Base-by-base conservation (phyloP, 176 grass and related monocot genomes). In the Eremochloa ophiuroides region DNA sequence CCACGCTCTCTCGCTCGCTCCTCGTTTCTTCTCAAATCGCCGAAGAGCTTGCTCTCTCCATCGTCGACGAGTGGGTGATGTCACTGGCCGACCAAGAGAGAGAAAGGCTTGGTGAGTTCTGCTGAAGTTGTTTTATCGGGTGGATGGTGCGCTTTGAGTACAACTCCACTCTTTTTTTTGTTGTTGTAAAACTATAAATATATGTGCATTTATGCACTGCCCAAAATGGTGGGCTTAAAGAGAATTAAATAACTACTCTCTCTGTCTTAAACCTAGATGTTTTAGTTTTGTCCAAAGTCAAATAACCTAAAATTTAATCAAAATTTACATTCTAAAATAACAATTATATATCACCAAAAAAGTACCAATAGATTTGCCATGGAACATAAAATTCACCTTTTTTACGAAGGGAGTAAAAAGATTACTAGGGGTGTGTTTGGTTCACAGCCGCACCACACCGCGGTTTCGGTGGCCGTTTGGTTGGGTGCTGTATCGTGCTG, bases 41-140 rank as follows among this genome's bases (percentile, higher is more conserved):
- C 62, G 26, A 40, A 50, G 41, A 85, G 70, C 76, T 63, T 71
- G 0, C 22, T 30, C 40, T 34, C 48, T 8, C 50, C 4, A n/a
- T 15, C 31, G 56, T 47, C 83, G 56, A 78, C 65, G 72, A 77
- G 77, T 66, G 29, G 77, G 71, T 85, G 82, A 67, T 77, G 71
- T 55, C 82, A 82, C 71, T 76, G 42, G 71, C 82, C 63, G 82
- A 62, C 50, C 85, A 53, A 65, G 41, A 64, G 43, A 66, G 27
- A 58, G 65, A 65, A 7, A 71, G 4, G 68, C n/a, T 46, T 35
- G 61, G 44, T 46, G n/a, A 33, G 26, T 14, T 8, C 35, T 23
- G 47, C 47, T 35, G 10, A 74, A 74, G 25, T 68, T 47, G 81
- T 48, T 74, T 68, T 79, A 74, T 88, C 67, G 26, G 75, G 16